phyloP scores from a whole-genome alignment of 2,329 filamentous ascomycete species.

The Talaromyces marneffei region DNA sequence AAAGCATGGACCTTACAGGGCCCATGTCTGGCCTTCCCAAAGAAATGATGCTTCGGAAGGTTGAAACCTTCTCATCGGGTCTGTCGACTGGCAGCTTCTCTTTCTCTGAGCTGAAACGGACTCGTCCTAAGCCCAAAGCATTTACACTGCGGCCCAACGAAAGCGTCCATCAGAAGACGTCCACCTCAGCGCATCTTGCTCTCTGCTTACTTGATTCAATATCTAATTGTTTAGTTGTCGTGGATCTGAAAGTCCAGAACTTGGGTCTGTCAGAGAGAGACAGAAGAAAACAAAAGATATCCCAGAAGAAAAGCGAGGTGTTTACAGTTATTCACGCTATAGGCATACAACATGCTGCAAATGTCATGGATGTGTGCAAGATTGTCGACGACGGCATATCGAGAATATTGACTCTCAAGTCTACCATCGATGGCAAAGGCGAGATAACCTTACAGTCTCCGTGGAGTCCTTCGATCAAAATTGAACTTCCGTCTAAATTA shows the following conservation, averaged over 20 bases:
- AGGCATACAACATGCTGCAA: constrained; percentile 55
- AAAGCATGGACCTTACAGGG: constrained; percentile 67
- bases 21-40: constrained; percentile 65
- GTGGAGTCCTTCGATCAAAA: constrained; percentile 64
- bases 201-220: constrained; percentile 65
- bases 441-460: constrained; percentile 69
- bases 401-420: constrained; percentile 64
- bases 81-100: constrained; percentile 28
- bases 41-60: constrained; percentile 65
- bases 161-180: constrained; percentile 26
- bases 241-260: constrained; percentile 56
- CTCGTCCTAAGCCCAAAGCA: constrained; percentile 40
- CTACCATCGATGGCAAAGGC: constrained; percentile 57
- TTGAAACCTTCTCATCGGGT: constrained; percentile 62
- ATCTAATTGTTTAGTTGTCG: constrained; percentile 61
- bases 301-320: constrained; percentile 20
- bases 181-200: constrained; percentile 30
- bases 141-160: constrained; percentile 56
- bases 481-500: constrained; percentile 56
- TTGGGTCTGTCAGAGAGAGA: constrained; percentile 25
- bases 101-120: constrained; percentile 21
- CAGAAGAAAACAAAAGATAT: constrained; percentile 23
- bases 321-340: constrained; percentile 33
- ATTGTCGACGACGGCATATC: constrained; percentile 61
- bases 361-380: constrained; percentile 67